Conservation (phyloP, 805 yeast species). For the Kazachstania bromeliacearum region DNA sequence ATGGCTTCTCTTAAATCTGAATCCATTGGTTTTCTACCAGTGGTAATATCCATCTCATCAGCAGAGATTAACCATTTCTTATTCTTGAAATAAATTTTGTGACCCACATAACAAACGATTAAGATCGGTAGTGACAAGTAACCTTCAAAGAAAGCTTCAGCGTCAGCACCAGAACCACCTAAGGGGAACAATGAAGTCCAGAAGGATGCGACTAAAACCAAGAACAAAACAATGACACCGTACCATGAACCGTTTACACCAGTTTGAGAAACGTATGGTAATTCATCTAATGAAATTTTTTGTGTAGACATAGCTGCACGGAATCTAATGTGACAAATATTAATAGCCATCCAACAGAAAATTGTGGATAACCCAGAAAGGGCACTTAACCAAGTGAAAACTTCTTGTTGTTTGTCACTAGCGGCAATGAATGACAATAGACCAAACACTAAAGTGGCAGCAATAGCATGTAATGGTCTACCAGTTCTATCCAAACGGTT, state of each 20-base stretch:
- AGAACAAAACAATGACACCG: conserved; percentile 44
- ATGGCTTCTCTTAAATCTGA: conserved; percentile 42
- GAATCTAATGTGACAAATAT: conserved; percentile 42
- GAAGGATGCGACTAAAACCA: conserved; percentile 62
- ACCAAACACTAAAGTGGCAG: conserved; percentile 44
- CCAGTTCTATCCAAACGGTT: conserved; percentile 70
- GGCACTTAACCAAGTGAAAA: conserved; percentile 48
- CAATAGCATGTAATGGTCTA: conserved; percentile 65
- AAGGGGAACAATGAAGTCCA: conserved; percentile 70
- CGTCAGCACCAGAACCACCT: conserved; percentile 42
- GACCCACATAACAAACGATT: conserved; percentile 47
- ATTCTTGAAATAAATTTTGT: conserved; percentile 41
- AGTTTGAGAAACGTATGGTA: conserved; percentile 51
- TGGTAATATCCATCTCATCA: conserved; percentile 46
- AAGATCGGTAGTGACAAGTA: conserved; percentile 62
- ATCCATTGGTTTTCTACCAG: conserved; percentile 49
- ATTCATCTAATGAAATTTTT: conserved; percentile 51
- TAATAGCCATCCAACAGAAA: conserved; percentile 47
- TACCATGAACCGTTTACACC: conserved; percentile 56
- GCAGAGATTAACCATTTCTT: conserved; percentile 32
- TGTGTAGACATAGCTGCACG: conserved; percentile 47
- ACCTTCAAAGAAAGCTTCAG: conserved; percentile 50
- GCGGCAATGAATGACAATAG: conserved; percentile 49
- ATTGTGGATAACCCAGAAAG: conserved; percentile 43
- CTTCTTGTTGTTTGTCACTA: conserved; percentile 36